Percentiles rank a stretch among this genome's conserved stretches.
phyloP scores from a whole-genome alignment of 2,329 filamentous ascomycete species.

The Thielaviopsis ethacetica region DNA sequence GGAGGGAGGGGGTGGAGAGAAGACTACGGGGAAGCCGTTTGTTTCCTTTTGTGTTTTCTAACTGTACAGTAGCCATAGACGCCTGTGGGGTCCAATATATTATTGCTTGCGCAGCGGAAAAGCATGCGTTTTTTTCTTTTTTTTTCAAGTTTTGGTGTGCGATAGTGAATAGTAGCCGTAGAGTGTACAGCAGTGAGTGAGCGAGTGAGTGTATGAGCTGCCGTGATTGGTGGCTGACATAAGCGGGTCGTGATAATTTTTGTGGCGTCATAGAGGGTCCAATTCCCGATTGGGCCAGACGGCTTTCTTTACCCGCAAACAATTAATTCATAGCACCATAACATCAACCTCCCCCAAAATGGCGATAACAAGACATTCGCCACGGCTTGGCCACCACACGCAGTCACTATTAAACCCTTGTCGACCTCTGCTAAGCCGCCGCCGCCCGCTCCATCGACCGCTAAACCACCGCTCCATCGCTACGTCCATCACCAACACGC shows the following conservation, averaged over 20 bases:
- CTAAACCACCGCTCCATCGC: background rate
- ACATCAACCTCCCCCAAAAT: background rate
- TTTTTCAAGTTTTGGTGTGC: background rate
- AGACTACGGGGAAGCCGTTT: background rate
- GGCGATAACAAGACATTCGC: background rate
- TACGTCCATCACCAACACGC: background rate
- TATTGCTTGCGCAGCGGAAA: background rate
- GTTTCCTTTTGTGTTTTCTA: conserved; percentile 9
- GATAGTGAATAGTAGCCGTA: background rate
- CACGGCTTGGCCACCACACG: background rate
- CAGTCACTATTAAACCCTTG: no score
- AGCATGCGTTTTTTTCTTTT: background rate
- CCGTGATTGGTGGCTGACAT: conserved; percentile 5
- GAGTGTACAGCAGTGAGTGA: background rate
- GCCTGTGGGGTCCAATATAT: background rate
- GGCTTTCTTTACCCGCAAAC: no score
- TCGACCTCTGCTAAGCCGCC: background rate
- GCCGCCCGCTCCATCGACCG: no score
- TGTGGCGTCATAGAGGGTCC: background rate
- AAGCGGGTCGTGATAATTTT: conserved; percentile 8
- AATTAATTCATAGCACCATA: background rate
- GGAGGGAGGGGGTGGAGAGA: background rate
- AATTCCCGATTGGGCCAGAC: background rate
- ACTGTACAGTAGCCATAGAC: conserved; percentile 12
- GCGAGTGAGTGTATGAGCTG: background rate